Evolutionary conservation across 768 basidiomycete genomes (phyloP).

Genomic region (Amanita fuliginea): DNA sequence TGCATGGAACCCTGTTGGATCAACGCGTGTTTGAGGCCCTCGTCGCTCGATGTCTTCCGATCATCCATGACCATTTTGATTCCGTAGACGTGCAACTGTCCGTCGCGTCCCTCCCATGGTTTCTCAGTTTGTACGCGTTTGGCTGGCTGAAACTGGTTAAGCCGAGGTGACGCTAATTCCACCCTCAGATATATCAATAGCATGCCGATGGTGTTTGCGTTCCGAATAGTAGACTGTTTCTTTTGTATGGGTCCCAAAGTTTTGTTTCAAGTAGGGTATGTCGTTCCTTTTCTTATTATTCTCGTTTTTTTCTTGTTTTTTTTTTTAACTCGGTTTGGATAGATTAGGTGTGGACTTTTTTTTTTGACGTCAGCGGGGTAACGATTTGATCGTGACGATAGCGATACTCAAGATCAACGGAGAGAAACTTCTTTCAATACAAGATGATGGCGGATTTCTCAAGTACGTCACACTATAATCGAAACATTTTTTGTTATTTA

Average conservation of each 20-base stretch:
- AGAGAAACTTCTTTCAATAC: slow-evolving; percentile 80
- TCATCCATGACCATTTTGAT: slow-evolving; percentile 89
- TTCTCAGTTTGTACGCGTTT: slow-evolving; percentile 81
- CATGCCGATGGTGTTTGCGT: slow-evolving; percentile 97
- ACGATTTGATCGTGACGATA: slow-evolving; percentile 16
- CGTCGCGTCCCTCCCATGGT: slow-evolving; percentile 96
- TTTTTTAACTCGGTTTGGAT: slow-evolving; percentile 11
- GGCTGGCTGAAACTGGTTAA: too few species aligned
- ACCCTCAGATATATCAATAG: slow-evolving; percentile 82
- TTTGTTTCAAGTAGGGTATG: slow-evolving; percentile 95
- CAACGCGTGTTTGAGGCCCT: slow-evolving; percentile 96
- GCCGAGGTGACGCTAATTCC: too few species aligned
- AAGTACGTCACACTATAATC: slow-evolving; percentile 39
- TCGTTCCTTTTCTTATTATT: slow-evolving; percentile 3
- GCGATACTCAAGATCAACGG: slow-evolving; percentile 98
- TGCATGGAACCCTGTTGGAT: slow-evolving; percentile 98
- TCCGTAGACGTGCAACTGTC: slow-evolving; percentile 91
- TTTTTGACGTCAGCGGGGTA: background rate
- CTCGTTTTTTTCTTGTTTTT: background rate
- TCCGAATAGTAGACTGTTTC: slow-evolving; percentile 95
- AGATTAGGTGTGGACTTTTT: slow-evolving; percentile 41
- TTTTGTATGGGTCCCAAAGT: slow-evolving; percentile 99
- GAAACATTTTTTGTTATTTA: too few species aligned
- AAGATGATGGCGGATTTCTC: slow-evolving; percentile 95
- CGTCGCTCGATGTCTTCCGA: slow-evolving; percentile 79